phyloP scores from a whole-genome alignment of 768 basidiomycete genomes.

The Tylopilus rubrobrunneus region DNA sequence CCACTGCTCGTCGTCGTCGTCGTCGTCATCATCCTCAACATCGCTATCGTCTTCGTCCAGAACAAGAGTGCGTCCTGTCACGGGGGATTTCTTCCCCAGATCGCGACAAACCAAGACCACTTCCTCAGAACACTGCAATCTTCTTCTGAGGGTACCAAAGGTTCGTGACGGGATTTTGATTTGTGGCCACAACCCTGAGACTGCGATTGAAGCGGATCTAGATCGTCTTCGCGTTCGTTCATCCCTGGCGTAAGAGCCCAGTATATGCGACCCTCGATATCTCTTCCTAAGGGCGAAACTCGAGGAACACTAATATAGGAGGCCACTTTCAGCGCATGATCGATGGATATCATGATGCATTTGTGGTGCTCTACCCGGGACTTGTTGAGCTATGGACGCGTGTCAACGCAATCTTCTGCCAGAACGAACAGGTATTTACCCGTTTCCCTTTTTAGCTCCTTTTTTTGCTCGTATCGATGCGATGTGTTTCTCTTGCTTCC shows the following conservation, averaged over 20 bases:
- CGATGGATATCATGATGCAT: slow-evolving; percentile 44
- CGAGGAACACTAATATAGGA: slow-evolving; percentile 46
- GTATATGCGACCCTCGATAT: slow-evolving; percentile 63
- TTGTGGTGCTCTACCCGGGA: slow-evolving; percentile 47
- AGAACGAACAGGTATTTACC: slow-evolving; percentile 3
- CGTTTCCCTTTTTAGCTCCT: slow-evolving; percentile 49
- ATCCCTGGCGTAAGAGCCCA: slow-evolving; percentile 62
- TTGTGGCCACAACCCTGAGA: slow-evolving; percentile 30
- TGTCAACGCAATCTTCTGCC: background rate
- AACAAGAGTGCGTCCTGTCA: slow-evolving; percentile 22
- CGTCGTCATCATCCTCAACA: slow-evolving; percentile 25
- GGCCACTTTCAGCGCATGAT: slow-evolving; percentile 52
- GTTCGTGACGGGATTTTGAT: slow-evolving; percentile 37
- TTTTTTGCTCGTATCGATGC: slow-evolving; percentile 28
- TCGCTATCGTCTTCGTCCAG: slow-evolving; percentile 28
- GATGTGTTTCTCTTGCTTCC: slow-evolving; percentile 47
- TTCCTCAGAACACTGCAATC: slow-evolving; percentile 49
- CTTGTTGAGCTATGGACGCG: slow-evolving; percentile 37
- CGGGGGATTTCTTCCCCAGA: slow-evolving; percentile 59
- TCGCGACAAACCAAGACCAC: slow-evolving; percentile 78
- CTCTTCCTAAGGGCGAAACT: slow-evolving; percentile 59
- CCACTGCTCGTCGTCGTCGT: slow-evolving; percentile 51
- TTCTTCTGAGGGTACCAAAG: slow-evolving; percentile 38
- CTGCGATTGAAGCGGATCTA: slow-evolving; percentile 19
- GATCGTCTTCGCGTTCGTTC: slow-evolving; percentile 52